Evolutionary conservation across 1,284 basidiomycete genomes (phyloP), one percentile per base, ranked within the genome.

Genomic region (Rugosomyces carneus): DNA sequence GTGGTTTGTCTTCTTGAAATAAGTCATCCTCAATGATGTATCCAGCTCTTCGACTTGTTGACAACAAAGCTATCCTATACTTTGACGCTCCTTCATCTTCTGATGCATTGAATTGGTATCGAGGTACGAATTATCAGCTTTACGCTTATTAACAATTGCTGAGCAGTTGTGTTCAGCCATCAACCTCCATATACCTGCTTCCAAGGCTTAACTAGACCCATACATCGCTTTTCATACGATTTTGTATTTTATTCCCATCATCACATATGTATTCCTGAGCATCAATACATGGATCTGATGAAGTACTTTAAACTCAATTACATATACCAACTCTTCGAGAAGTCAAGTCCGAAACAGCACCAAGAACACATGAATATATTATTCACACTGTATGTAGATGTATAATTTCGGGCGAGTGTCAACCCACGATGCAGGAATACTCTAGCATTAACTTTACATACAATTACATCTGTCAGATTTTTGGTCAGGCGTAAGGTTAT

Each of bases 61-160:
- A 92, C 57, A 87, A 89, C 64, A 89, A 89, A 68, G 92, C 92
- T 5, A 92, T 97, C 53, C 72, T 95, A 45, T 97, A 97, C 66
- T 91, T 97, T 58, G 87, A 89, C 60, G 88, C 87, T 38, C 81
- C 84, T 21, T 83, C 86, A 8, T 79, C 86, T 21, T 86, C 84
- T 43, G 86, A 89, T 52, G 89, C 89, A 23, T 64, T 93, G 57
- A 90, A 84, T 55, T 95, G 92, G 92, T 92, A 85, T 70, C 77
- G 89, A 79, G 88, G 88, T 88, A 60, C 52, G 76, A 63, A 31
- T 13, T 20, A 9, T 23, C 36, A 13, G 21, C 15, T 26, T 21
- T 19, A 0, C 15, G 24, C n/a, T 7, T 19, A 27, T 19, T 15
- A 13, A 5, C 21, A 10, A 23, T 39, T 41, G 37, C 35, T 47